phyloP scores from a whole-genome alignment of 164 flowering plant species.

The Piper longum region DNA sequence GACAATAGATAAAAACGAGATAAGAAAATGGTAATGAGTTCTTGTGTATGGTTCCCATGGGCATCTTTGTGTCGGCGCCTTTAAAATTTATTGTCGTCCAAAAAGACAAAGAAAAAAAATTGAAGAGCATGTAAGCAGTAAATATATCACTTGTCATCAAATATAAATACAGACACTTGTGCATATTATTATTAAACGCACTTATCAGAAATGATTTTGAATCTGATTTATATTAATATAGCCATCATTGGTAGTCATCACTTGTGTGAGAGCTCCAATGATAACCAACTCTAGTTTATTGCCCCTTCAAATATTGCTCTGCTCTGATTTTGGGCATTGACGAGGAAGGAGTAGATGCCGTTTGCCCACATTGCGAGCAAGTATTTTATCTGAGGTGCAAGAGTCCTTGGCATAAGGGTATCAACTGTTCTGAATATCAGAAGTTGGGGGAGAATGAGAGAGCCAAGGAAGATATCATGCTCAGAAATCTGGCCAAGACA shows the following conservation, averaged over 20 bases:
- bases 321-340: slow-evolving; percentile 8
- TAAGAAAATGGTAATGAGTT: no score
- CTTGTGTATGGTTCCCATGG: no score
- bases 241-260: neutral
- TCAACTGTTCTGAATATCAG: slow-evolving; percentile 20
- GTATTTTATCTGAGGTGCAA: slow-evolving; percentile 28
- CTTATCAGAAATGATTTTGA: no score
- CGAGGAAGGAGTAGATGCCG: neutral
- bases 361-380: slow-evolving; percentile 28
- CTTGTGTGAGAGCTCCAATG: slow-evolving; percentile 2
- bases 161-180: no score
- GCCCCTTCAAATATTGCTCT: slow-evolving; percentile 14
- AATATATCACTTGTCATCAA: no score
- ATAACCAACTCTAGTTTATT: slow-evolving; percentile 3
- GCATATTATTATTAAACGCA: no score
- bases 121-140: no score
- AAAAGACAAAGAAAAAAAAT: no score
- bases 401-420: slow-evolving; percentile 25
- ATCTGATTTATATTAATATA: no score
- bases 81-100: no score
- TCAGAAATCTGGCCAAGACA: slow-evolving; percentile 25
- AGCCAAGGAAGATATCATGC: slow-evolving; percentile 17
- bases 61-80: no score
- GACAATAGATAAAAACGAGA: no score
- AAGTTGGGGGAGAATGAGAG: slow-evolving; percentile 7